Evolutionary conservation across 805 yeast species (phyloP).

Genomic region (Kregervanrija pseudodelftensis): DNA sequence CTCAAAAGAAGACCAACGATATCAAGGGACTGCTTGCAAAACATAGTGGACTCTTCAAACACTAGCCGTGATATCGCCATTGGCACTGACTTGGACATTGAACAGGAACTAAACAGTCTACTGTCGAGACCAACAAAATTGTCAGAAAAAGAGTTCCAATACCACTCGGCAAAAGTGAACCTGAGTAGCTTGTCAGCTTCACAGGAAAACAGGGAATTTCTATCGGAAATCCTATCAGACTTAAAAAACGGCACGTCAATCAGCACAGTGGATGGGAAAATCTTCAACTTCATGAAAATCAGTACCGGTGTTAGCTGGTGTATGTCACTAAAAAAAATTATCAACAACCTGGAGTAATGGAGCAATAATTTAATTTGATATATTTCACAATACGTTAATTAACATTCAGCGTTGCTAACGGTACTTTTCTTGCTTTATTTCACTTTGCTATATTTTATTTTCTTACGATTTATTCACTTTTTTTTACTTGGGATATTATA

Average conservation of each 20-base stretch:
- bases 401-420: too few relatives aligned
- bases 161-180: conserved; percentile 33
- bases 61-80: not conserved
- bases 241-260: conserved; percentile 13
- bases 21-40: too few relatives aligned
- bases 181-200: conserved; percentile 12
- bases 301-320: conserved; percentile 62
- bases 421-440: too few relatives aligned
- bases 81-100: too few relatives aligned
- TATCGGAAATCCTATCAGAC: conserved; percentile 21
- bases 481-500: too few relatives aligned
- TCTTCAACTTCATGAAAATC: conserved; percentile 46
- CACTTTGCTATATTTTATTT: too few relatives aligned
- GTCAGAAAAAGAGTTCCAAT: conserved; percentile 35
- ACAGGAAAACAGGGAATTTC: conserved; percentile 21
- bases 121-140: conserved; percentile 26
- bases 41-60: too few relatives aligned
- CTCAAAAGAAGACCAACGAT: too few relatives aligned
- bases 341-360: not conserved
- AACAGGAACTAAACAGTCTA: conserved; percentile 18
- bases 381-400: too few relatives aligned
- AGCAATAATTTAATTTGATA: too few relatives aligned
- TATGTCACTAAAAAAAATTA: conserved; percentile 1
- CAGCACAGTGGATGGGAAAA: conserved; percentile 25
- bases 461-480: too few relatives aligned